A percentile compares a stretch with the other conserved stretches of the same genome.
Evolutionary conservation across 2,329 filamentous ascomycete genomes (phyloP).

Genomic region (Arthrobotrys conoides): DNA sequence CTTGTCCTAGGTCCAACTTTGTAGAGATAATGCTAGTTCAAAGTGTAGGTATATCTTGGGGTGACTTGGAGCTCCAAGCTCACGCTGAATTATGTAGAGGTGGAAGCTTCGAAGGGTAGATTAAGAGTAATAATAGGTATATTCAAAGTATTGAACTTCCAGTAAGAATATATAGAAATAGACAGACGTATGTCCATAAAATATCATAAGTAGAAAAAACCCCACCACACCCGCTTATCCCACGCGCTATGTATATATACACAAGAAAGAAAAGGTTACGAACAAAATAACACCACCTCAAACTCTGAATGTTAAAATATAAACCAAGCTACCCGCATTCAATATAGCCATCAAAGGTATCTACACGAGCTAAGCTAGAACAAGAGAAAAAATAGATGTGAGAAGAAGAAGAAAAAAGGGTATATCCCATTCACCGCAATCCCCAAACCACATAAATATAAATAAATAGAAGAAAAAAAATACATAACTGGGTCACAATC

Average conservation of each 20-base stretch:
- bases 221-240: constrained; percentile 3
- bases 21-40: no score
- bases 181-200: not conserved
- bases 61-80: no score
- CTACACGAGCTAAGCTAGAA: constrained; percentile 13
- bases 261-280: constrained; percentile 3
- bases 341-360: not conserved
- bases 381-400: not conserved
- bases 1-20: no score
- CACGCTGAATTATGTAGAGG: no score
- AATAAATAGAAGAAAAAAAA: no score
- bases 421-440: constrained; percentile 20
- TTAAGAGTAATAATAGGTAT: no score
- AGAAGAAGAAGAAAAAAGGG: constrained; percentile 18
- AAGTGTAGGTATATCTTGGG: no score
- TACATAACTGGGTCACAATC: not conserved
- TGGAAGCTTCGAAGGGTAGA: no score
- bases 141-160: no score
- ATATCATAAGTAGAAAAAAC: constrained; percentile 15
- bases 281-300: not conserved
- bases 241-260: constrained; percentile 22
- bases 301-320: no score
- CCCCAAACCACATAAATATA: not conserved
- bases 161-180: no score
- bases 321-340: no score